phyloP scores from a whole-genome alignment of 345 rosid species.

The Salix suchowensis region DNA sequence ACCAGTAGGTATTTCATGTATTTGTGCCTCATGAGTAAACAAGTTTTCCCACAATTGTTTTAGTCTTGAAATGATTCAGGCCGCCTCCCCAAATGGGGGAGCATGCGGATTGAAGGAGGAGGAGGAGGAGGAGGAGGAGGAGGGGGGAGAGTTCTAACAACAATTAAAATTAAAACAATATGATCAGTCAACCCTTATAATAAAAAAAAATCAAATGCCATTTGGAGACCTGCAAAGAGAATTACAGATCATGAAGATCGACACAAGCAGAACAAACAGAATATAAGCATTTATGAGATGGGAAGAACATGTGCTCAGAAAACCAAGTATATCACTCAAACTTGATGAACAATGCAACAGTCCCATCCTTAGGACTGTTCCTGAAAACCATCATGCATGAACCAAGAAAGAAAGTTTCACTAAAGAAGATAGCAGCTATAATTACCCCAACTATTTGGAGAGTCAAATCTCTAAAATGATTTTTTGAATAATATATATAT shows the following conservation, averaged over 20 bases:
- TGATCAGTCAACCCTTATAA: not conserved
- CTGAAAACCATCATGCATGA: not conserved
- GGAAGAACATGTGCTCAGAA: not conserved
- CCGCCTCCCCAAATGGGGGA: not conserved
- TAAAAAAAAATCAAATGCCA: not conserved
- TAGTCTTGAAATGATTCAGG: not conserved
- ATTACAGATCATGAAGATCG: not conserved
- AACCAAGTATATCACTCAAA: not conserved
- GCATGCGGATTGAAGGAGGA: no score
- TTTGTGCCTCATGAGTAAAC: not conserved
- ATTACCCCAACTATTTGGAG: slow-evolving; percentile 36
- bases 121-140: no score
- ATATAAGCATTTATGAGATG: not conserved
- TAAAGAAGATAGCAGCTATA: not conserved
- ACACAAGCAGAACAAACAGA: not conserved
- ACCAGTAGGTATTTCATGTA: not conserved
- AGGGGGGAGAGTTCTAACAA: no score
- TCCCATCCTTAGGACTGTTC: no score
- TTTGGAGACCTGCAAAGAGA: not conserved
- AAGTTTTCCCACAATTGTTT: not conserved
- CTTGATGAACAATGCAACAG: not conserved
- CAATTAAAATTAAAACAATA: no score
- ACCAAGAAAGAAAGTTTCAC: not conserved
- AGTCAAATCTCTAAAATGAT: no score
- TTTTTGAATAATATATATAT: no score